Base-by-base conservation (phyloP, 257 asterid species). In the Primulina tabacum region DNA sequence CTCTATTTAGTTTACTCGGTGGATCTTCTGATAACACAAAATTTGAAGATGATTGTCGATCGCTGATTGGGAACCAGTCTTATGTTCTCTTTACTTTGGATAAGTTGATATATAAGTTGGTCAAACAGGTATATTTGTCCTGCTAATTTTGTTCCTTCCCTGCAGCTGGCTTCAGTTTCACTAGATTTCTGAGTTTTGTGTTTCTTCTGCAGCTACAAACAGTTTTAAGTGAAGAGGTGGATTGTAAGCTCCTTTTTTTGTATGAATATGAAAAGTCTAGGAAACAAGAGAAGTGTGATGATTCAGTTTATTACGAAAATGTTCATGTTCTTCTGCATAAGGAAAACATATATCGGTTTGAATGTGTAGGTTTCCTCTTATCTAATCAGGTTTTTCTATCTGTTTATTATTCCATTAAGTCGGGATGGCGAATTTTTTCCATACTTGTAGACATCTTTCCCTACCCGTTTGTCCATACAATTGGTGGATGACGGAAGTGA, bases 11-110 rank as follows among this genome's bases (percentile, higher is more conserved):
- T 79, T 87, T 94, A 79, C 97, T 94, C 12, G 97, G 92, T 80
- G 99, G 99, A 74, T 88, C 98, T 69, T 79, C 85, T 69, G 99
- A 94, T 74, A 94, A 91, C 77, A 20, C 95, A 32, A 92, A 88
- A 82, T 94, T 86, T 33, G 99, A 94, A 85, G 98, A 94, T 75
- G 99, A 94, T 67, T 94, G 98, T 62, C 96, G 98, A 65, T 83
- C 94, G 34, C 74, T 92, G 68, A 87, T 94, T 79, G 99, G 99
- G 70, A 94, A 94, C 72, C 96, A 88, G 75, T 88, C 99, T 24
- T 94, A 91, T 75, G 85, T 89, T 72, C 85, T 94, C 5, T 94
- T 94, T 80, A 94, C 99, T 35, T 80, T 94, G 86, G 99, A 94
- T 84, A 94, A 89, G 84, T 76, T 92, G 76, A 88, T 94, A 70